Evolutionary conservation across 352 stramenopile species (phyloP), one percentile per base, ranked within the genome.

Genomic region (Pythium dissotocum): DNA sequence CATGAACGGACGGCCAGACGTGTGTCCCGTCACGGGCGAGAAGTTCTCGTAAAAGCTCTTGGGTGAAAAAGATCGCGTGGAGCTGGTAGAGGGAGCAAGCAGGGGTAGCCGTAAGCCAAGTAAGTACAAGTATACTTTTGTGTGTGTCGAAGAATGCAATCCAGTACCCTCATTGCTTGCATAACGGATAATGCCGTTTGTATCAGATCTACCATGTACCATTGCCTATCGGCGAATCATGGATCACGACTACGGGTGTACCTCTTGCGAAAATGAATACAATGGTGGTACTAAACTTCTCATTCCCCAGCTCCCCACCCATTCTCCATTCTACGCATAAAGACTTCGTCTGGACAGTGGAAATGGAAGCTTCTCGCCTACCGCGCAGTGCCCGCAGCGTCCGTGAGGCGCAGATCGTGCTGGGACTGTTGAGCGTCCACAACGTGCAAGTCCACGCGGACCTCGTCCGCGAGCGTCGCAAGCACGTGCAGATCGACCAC

Each of bases 11-110:
- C 89, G 89, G 55, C 85, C 93, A 32, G 82, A 93, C 54, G 76
- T 93, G 30, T 91, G 85, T 60, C 86, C 88, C 21, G 84, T 96
- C 52, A 94, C 88, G 24, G 86, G 82, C 56, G 83, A 94, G 63
- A 82, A 78, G 66, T 96, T 96, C 53, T 82, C 83, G 18, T 92
- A 74, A 82, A 70, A 24, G 44, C 38, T 46, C 2, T 46, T 46
- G 38, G 8, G 3, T 24, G 21, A 24, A 24, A 24, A 24, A 24
- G 21, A 24, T 24, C 21, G 21, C 21, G 21, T 24, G 21, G 33
- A 38, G 33, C 33, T 38, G 5, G 33, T 38, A 38, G 33, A 38
- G 5, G 33, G 33, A 38, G 5, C 9, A 9, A 38, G 33, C 21
- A 24, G 21, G 38, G 9, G 9, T 13, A 14, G 38, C 38, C 9